A percentile compares a stretch with the other conserved stretches of the same genome.
These are phyloP conservation scores for Panicum virgatum DNA, from an alignment of 202 grass and related monocot genomes.

Conservation along the genomic window DNA sequence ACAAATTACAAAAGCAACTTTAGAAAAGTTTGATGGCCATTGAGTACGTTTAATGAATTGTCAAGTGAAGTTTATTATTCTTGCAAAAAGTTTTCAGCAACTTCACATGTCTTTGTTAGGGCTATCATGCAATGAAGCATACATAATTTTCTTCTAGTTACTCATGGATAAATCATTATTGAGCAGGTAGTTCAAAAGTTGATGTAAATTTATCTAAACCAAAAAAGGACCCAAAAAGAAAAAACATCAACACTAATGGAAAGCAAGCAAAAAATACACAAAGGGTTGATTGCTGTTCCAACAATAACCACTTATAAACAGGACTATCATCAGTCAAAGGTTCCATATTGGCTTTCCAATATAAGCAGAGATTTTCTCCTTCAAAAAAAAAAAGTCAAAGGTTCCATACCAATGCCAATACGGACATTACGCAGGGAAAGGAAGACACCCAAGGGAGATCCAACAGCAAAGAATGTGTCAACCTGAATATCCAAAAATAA, in stretches of 20 bases:
- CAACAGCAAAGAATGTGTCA: conserved; percentile 94
- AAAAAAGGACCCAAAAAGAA: not conserved
- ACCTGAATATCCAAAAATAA: conserved; percentile 59
- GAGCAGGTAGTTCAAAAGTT: conserved; percentile 7
- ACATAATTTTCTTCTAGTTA: not conserved
- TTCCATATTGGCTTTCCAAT: not conserved
- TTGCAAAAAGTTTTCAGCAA: not conserved
- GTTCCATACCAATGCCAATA: conserved; percentile 88
- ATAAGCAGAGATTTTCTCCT: not conserved
- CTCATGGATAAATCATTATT: not conserved
- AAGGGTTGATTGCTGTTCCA: not conserved
- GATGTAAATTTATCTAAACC: conserved; percentile 15
- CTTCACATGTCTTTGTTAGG: conserved; percentile 16
- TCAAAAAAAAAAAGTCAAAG: not conserved
- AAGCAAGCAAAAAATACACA: not conserved
- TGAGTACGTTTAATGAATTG: not conserved
- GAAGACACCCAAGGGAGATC: conserved; percentile 96
- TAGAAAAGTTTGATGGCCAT: not conserved
- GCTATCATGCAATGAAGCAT: conserved; percentile 10
- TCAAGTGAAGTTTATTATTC: not conserved
- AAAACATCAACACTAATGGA: not conserved
- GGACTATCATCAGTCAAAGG: not conserved
- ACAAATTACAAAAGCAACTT: not conserved
- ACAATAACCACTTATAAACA: not conserved
- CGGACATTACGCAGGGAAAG: conserved; percentile 85